Base-by-base conservation (phyloP, 441 rosid genomes). In the Populus tomentosa region DNA sequence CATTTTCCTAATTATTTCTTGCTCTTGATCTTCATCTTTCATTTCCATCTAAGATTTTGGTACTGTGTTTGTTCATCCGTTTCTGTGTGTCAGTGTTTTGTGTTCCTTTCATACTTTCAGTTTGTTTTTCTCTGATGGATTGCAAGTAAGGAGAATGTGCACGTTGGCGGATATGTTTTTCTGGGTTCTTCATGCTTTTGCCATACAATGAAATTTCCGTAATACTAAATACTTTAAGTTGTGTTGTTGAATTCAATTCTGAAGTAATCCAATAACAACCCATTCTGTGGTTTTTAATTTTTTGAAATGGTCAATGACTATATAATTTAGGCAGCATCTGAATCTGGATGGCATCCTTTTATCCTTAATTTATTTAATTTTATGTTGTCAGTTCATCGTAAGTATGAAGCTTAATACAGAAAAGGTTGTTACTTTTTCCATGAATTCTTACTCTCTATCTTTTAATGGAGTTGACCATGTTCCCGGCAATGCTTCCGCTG, bases 281-380 rank as follows among this genome's bases (percentile, higher is more conserved):
- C 18, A 23, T 35, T 18, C 35, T 72, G 16, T 36, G 4, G 69
- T 42, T 65, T 66, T 30, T 40, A 26, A 10, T 50, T 65, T 56
- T 23, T 14, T 33, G 56, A 71, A 73, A 38, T 36, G 71, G 21
- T 70, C 69, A 70, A 76, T 71, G n/a, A 59, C 33, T 62, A 64
- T 66, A 28, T 81, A 65, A 28, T 21, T 62, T 67, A 53, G 24
- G 46, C 10, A 76, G 82, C 71, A 75, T 79, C 66, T 75, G 78
- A 77, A 79, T 80, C 81, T 81, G 4, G 62, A 62, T 81, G 38
- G 74, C 64, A n/a, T 50, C 13, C 76, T 26, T 76, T 82, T 78
- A 50, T 36, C 50, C 50, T 78, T 46, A 28, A 30, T 56, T 74
- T 56, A 9, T 70, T 64, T 75, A 14, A 36, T 68, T 23, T 65